Evolutionary conservation across 305 asterid species (phyloP), one percentile per base, ranked within the genome.

Genomic region (Vinca major): DNA sequence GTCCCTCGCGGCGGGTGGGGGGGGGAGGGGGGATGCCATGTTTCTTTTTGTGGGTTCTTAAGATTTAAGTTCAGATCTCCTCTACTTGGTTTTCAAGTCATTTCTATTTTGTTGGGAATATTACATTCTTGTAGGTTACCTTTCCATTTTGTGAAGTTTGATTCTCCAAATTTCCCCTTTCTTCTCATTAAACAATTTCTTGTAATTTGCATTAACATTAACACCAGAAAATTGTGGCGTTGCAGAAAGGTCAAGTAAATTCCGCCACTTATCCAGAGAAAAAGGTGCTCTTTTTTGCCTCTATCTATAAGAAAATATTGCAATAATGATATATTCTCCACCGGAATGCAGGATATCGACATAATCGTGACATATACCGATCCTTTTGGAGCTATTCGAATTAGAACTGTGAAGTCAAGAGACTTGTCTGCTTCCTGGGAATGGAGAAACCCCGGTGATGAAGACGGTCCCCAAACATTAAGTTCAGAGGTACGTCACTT

Each of bases 361-460:
- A 89, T 91, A 80, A 76, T 86, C 57, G 89, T 93, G 73, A 85
- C 96, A 78, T 93, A 88, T 78, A 87, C 75, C 68, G 91, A 91
- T 80, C 82, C 86, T 70, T 82, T 87, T 75, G 99, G 99, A 65
- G 86, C 85, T 77, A 78, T 91, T 77, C 84, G 73, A 81, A 85
- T 85, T 75, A 78, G 82, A 75, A 86, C 79, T 73, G 83, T 91
- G 76, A 86, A 86, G 71, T 87, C 95, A 68, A 83, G 77, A 76
- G 86, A 89, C 78, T 83, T 91, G 47, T 91, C 99, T 47, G 77
- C 92, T 81, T 93, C 97, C 63, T 91, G 97, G 99, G 85, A 86
- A 62, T 93, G 99, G 99, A 83, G 80, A 84, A 79, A 74, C 75
- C 99, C 96, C 36, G 78, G 70, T 61, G 79, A 80, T 72, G 81